These are phyloP conservation scores for Fusarium pininemorale DNA, from an alignment of 2,329 filamentous ascomycete genomes.

Conservation along the genomic window DNA sequence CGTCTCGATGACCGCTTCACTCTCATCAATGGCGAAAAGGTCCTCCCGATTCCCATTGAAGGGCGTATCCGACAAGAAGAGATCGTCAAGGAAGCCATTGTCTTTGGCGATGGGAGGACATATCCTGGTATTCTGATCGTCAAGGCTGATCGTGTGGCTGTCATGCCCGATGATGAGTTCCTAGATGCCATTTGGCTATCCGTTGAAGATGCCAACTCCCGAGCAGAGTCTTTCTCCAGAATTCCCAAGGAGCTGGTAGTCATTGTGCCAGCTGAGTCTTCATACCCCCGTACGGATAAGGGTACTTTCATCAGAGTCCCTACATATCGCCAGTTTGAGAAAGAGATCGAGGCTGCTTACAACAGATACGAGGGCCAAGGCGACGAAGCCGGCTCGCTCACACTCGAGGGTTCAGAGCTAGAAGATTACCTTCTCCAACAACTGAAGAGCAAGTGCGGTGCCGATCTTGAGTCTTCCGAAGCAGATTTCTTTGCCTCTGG, in stretches of 20 bases:
- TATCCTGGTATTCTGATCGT: slow-evolving; percentile 65
- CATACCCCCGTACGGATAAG: slow-evolving; percentile 62
- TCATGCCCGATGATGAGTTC: slow-evolving; percentile 55
- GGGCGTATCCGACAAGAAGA: slow-evolving; percentile 61
- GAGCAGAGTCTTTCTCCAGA: slow-evolving; percentile 61
- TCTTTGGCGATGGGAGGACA: slow-evolving; percentile 64
- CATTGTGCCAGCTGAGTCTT: slow-evolving; percentile 54
- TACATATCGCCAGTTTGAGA: slow-evolving; percentile 56
- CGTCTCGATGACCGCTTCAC: slow-evolving; percentile 57
- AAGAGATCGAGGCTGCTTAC: slow-evolving; percentile 55
- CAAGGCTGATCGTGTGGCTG: slow-evolving; percentile 54
- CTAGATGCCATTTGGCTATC: slow-evolving; percentile 59
- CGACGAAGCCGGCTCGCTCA: background rate
- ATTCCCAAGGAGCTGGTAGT: slow-evolving; percentile 63
- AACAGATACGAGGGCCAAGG: slow-evolving; percentile 26
- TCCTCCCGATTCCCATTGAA: slow-evolving; percentile 59
- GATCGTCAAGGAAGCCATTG: slow-evolving; percentile 63
- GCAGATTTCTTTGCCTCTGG: slow-evolving; percentile 67
- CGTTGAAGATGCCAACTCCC: slow-evolving; percentile 60
- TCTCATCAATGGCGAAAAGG: slow-evolving; percentile 59
- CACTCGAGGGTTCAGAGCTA: slow-evolving; percentile 37
- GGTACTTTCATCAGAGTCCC: slow-evolving; percentile 62
- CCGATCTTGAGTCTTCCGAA: background rate
- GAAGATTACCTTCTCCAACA: slow-evolving; percentile 41
- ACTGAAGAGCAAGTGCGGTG: slow-evolving; percentile 46